Conservation (phyloP, 75 land plant genomes). For the Sequoiadendron giganteum region DNA sequence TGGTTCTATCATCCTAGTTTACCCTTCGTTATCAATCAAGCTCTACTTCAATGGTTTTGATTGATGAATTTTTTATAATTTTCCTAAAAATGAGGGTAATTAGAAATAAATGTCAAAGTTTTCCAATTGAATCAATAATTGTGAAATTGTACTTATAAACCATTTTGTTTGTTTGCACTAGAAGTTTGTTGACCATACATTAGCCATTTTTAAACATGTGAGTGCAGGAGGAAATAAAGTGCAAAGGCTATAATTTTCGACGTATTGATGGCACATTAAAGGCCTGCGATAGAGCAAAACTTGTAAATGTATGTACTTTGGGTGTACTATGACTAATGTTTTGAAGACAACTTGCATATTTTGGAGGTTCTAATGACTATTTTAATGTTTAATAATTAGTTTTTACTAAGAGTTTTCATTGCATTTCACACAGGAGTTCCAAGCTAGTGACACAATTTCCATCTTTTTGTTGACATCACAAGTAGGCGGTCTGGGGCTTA, state of each 20-base stretch:
- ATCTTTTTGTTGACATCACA: slow-evolving; percentile 96
- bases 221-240: slow-evolving; percentile 63
- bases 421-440: slow-evolving; percentile 72
- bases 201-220: neutral
- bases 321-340: neutral
- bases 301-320: slow-evolving; percentile 62
- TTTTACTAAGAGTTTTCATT: neutral
- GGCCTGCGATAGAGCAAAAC: slow-evolving; percentile 69
- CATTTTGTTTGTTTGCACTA: neutral
- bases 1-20: neutral
- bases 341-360: neutral
- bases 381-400: neutral
- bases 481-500: slow-evolving; percentile 98
- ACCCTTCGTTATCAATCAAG: neutral
- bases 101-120: neutral
- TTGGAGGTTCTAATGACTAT: neutral
- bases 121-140: neutral
- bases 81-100: neutral
- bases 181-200: neutral
- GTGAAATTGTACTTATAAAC: neutral
- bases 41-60: neutral
- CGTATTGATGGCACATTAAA: slow-evolving; percentile 99
- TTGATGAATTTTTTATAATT: neutral
- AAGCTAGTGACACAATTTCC: slow-evolving; percentile 59
- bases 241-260: slow-evolving; percentile 52